Percentiles rank a stretch among this genome's conserved stretches.
Conservation (phyloP, 176 grass and related monocot genomes). For the Ensete ventricosum region DNA sequence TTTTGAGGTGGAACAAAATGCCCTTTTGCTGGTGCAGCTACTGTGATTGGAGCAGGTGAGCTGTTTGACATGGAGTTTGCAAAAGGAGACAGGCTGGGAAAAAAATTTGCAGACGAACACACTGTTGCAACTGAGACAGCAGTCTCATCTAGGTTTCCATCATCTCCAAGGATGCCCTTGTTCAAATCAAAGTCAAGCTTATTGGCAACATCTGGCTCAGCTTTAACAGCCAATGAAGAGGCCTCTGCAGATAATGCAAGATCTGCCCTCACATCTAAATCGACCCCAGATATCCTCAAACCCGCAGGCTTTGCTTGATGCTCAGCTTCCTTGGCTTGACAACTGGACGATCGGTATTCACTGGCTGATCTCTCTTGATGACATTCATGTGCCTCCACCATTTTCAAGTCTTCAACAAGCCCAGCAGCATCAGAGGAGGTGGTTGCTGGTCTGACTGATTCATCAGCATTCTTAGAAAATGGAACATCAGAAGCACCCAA, state of each 20-base stretch:
- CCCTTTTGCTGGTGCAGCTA: constrained; percentile 70
- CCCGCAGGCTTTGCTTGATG: constrained; percentile 21
- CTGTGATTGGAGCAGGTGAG: constrained; percentile 45
- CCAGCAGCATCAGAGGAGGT: constrained; percentile 17
- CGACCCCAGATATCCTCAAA: constrained; percentile 27
- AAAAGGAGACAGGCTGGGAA: constrained; percentile 33
- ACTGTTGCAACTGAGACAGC: constrained; percentile 21
- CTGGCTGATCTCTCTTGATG: constrained; percentile 31
- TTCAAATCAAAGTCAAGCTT: constrained; percentile 89
- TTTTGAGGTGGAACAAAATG: constrained; percentile 82
- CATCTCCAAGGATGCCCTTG: constrained; percentile 57
- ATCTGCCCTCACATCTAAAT: constrained; percentile 25
- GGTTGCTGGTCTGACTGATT: constrained; percentile 11
- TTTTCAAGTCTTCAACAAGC: constrained; percentile 26
- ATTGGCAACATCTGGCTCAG: constrained; percentile 28
- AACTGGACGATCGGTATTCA: constrained; percentile 12
- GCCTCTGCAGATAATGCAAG: constrained; percentile 32
- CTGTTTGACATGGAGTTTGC: constrained; percentile 31
- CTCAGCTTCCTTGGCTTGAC: constrained; percentile 20
- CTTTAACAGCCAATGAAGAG: constrained; percentile 31
- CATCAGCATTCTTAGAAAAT: constrained; percentile 5
- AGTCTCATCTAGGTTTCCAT: constrained; percentile 42
- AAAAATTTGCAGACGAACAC: constrained; percentile 28
- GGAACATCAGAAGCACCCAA: neutral
- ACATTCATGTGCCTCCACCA: constrained; percentile 12